Percentiles rank a stretch among this genome's conserved stretches.
Conservation (phyloP, 768 basidiomycete species). For the Leccinellum rugosiceps region DNA sequence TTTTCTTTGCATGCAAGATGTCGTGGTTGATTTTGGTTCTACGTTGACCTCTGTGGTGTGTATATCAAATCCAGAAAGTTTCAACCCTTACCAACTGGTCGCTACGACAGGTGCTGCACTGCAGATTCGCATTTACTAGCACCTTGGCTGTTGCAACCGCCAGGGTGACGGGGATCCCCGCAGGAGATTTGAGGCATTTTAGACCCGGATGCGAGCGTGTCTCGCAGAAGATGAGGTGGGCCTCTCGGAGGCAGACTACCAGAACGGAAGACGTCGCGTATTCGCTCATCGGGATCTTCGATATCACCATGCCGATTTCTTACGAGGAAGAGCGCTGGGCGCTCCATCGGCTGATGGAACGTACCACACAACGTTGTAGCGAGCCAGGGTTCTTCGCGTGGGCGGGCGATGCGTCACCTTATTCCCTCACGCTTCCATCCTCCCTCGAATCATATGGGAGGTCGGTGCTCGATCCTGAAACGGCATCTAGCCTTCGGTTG, state of each 20-base stretch:
- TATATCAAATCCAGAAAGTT: too few relatives aligned
- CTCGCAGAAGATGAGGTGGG: conserved; percentile 15
- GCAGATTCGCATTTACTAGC: not conserved
- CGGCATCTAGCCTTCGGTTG: conserved; percentile 1
- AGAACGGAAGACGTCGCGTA: conserved; percentile 10
- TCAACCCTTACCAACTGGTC: not conserved
- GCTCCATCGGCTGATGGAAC: conserved; percentile 9
- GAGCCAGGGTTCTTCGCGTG: conserved; percentile 19
- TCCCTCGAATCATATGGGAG: conserved; percentile 11
- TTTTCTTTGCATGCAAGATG: not conserved
- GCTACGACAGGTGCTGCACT: not conserved
- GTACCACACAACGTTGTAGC: conserved; percentile 5
- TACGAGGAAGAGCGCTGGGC: conserved; percentile 15
- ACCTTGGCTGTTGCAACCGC: not conserved
- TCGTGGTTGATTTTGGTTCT: too few relatives aligned
- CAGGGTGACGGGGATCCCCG: conserved; percentile 6
- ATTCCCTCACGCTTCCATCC: conserved; percentile 3
- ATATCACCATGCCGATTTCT: conserved; percentile 13
- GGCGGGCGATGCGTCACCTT: conserved; percentile 10
- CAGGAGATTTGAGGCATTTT: conserved; percentile 9
- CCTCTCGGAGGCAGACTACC: conserved; percentile 10
- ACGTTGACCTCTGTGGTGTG: too few relatives aligned
- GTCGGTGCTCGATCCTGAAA: not conserved
- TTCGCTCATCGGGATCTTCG: conserved; percentile 13
- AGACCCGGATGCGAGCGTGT: conserved; percentile 8